phyloP scores from a whole-genome alignment of 345 rosid species.

The Tarenaya hassleriana region DNA sequence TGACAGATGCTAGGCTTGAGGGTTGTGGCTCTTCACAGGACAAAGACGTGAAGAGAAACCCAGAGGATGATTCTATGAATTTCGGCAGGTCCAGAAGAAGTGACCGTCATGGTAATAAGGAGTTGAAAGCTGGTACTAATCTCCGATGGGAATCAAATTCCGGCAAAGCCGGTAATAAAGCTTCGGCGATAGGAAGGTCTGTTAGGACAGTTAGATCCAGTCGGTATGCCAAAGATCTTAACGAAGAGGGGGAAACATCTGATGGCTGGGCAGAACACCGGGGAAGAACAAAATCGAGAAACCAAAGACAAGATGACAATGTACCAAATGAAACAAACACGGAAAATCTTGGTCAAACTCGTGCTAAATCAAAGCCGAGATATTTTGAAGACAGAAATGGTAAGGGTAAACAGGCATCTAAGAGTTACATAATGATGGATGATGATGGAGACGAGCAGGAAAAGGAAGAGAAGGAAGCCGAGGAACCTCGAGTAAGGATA shows the following conservation, averaged over 20 bases:
- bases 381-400: too few species aligned
- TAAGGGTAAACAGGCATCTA: too few species aligned
- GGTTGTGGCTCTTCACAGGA: constrained; percentile 9
- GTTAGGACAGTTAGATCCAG: constrained; percentile 56
- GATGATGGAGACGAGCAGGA: too few species aligned
- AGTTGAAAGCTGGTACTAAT: constrained; percentile 22
- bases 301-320: constrained; percentile 19
- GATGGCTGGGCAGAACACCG: constrained; percentile 24
- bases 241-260: constrained; percentile 27
- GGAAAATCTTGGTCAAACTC: constrained; percentile 11
- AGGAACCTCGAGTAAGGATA: constrained; percentile 23
- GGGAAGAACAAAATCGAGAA: constrained; percentile 24
- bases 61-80: constrained; percentile 15
- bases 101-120: constrained; percentile 18
- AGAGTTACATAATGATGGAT: too few species aligned
- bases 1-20: constrained; percentile 17
- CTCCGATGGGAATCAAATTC: constrained; percentile 26
- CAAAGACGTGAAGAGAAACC: constrained; percentile 18
- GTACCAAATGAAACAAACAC: constrained; percentile 20
- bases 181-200: constrained; percentile 51
- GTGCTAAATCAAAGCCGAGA: too few species aligned
- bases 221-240: too few species aligned
- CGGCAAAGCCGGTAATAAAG: constrained; percentile 32
- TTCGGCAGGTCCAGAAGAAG: constrained; percentile 5
- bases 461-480: constrained; percentile 23